Percentiles rank a stretch among this genome's conserved stretches.
Evolutionary conservation across 192 early-diverging fungal genomes (phyloP).

Genomic region (Backusella sp.): DNA sequence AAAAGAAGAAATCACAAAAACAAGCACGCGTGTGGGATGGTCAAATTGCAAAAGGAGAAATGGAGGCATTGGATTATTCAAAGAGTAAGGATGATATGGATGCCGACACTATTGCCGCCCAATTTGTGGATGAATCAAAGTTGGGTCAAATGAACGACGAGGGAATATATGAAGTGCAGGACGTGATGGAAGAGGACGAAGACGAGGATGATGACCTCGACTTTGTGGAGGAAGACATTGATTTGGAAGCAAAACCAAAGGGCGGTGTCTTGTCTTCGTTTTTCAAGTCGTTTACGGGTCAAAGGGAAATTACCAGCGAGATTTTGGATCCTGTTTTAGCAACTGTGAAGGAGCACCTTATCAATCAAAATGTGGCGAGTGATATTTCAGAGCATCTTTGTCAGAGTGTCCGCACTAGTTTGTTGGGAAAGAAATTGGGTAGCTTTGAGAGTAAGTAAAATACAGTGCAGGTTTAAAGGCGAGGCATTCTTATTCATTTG

Average conservation of each 20-base stretch:
- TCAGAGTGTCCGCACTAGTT: constrained; percentile 66
- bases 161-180: constrained; percentile 77
- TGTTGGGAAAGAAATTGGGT: constrained; percentile 75
- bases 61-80: constrained; percentile 52
- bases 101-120: constrained; percentile 24
- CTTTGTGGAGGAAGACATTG: constrained; percentile 45
- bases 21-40: constrained; percentile 79
- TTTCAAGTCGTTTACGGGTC: constrained; percentile 70
- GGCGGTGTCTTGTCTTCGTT: constrained; percentile 61
- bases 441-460: constrained; percentile 65
- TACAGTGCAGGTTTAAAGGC: not conserved
- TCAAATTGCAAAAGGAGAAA: constrained; percentile 54
- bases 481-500: not conserved
- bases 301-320: constrained; percentile 68
- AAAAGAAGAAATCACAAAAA: constrained; percentile 56
- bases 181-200: constrained; percentile 52
- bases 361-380: constrained; percentile 91
- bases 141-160: constrained; percentile 63
- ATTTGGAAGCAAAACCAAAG: constrained; percentile 24
- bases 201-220: constrained; percentile 57
- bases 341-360: constrained; percentile 90
- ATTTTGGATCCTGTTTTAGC: constrained; percentile 77
- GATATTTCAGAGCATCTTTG: constrained; percentile 86
- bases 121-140: constrained; percentile 53
- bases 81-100: constrained; percentile 13